Evolutionary conservation across 176 grass and related monocot species (phyloP).

Genomic region (Thinopyrum elongatum): DNA sequence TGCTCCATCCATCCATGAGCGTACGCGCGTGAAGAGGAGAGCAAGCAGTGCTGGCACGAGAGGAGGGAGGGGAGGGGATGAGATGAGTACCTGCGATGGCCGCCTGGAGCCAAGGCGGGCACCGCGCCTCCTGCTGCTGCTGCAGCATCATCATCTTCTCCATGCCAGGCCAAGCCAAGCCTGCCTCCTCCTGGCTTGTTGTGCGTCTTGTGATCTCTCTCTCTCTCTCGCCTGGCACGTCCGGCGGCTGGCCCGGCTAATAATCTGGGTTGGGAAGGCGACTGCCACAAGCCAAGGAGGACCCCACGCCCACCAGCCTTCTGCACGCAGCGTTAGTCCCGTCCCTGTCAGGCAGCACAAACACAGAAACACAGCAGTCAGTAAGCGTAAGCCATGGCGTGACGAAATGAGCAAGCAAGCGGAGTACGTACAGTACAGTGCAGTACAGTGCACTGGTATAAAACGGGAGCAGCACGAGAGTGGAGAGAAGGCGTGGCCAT

Average conservation of each 20-base stretch:
- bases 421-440: too few species aligned
- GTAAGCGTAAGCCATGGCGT: neutral
- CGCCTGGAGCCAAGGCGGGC: slow-evolving; percentile 68
- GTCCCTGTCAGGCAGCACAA: neutral
- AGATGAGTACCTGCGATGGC: slow-evolving; percentile 47
- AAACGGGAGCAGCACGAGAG: too few species aligned
- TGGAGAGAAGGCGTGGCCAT: too few species aligned
- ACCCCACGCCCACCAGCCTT: neutral
- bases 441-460: too few species aligned
- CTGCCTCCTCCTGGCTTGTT: neutral
- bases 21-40: neutral
- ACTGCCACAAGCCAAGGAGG: neutral
- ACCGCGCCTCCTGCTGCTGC: neutral
- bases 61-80: too few species aligned
- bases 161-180: neutral
- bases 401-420: neutral
- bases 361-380: neutral
- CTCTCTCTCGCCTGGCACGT: neutral
- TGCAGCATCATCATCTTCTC: neutral
- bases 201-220: neutral
- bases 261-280: neutral
- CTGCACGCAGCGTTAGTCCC: neutral
- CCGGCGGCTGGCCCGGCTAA: too few species aligned
- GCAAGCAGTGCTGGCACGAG: neutral
- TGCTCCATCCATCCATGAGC: neutral